Percentiles rank a stretch among this genome's conserved stretches.
Evolutionary conservation across 2,329 filamentous ascomycete species (phyloP).

Genomic region (Exophiala alcalophila): DNA sequence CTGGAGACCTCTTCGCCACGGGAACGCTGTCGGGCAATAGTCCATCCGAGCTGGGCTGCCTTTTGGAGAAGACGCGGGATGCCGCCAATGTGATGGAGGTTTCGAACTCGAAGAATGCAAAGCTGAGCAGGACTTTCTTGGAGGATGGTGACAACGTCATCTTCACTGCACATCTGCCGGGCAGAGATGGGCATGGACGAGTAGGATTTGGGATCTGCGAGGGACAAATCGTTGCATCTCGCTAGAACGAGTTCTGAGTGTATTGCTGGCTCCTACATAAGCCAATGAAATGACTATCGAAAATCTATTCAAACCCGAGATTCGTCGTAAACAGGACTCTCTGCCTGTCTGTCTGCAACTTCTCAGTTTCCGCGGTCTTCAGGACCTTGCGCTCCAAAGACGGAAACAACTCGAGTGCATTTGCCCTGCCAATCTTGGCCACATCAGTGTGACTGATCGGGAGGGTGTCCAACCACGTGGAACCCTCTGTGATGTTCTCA

Average conservation of each 20-base stretch:
- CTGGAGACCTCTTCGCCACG: conserved; percentile 71
- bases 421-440: conserved; percentile 8
- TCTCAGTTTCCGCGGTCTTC: conserved; percentile 6
- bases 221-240: conserved; percentile 57
- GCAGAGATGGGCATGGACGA: conserved; percentile 58
- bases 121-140: conserved; percentile 63
- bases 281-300: too few species aligned
- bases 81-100: conserved; percentile 65
- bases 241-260: neutral
- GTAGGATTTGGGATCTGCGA: conserved; percentile 74
- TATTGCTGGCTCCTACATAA: too few species aligned
- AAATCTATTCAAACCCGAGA: conserved; percentile 6
- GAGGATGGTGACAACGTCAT: conserved; percentile 69
- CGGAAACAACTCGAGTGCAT: conserved; percentile 10
- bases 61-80: conserved; percentile 67
- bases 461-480: conserved; percentile 22
- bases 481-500: conserved; percentile 23
- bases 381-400: too few species aligned
- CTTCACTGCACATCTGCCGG: conserved; percentile 62
- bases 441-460: conserved; percentile 6
- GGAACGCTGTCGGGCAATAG: conserved; percentile 70
- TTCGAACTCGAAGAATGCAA: conserved; percentile 27
- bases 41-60: conserved; percentile 58
- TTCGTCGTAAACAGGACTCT: conserved; percentile 4
- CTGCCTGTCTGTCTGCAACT: conserved; percentile 8